Evolutionary conservation across 192 early-diverging fungal species (phyloP), one percentile per base, ranked within the genome.

Genomic region (Tieghemiomyces parasiticus): DNA sequence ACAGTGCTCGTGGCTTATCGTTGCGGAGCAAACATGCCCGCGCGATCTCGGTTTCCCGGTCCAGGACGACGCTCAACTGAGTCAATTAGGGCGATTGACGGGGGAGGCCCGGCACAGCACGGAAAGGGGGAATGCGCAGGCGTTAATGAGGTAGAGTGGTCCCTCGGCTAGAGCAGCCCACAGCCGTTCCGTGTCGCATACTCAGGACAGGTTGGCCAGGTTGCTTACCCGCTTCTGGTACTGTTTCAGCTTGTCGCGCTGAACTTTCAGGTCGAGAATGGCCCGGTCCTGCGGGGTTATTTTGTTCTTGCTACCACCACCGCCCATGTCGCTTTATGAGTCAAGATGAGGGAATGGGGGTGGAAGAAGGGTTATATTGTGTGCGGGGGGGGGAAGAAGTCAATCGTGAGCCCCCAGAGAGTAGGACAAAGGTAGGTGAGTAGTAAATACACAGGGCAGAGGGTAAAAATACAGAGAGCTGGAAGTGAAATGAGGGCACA

Each of bases 191-290:
- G n/a, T n/a, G n/a, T n/a, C n/a, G n/a, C n/a, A n/a, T n/a, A n/a
- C n/a, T n/a, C 9, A 10, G 42, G 16, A 34, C 1, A 34, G 1
- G 32, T 53, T 47, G 60, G 26, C 10, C 4, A 0, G 20, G 24
- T 26, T 49, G 32, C 67, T 35, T 76, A 90, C 89, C 75, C 87
- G 82, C 71, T 89, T 92, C 51, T 92, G 86, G 62, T 95, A 96
- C 67, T 90, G 81, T 60, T 82, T 88, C 2, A 99, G 71, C 65
- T 88, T 91, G 72, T 99, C 96, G 42, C 93, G 76, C 70, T 99
- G 96, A 16, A 91, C 77, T 61, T 96, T 96, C 59, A 99, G 82
- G 67, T 99, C 91, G 33, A 95, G 78, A 52, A 99, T 89, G 28
- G 96, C 90, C 65, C 81, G 81, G 75, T 99, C 96, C 59, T 93